These are phyloP conservation scores for Arthonia radiata DNA, from an alignment of 495 filamentous ascomycete species.

Conservation along the genomic window DNA sequence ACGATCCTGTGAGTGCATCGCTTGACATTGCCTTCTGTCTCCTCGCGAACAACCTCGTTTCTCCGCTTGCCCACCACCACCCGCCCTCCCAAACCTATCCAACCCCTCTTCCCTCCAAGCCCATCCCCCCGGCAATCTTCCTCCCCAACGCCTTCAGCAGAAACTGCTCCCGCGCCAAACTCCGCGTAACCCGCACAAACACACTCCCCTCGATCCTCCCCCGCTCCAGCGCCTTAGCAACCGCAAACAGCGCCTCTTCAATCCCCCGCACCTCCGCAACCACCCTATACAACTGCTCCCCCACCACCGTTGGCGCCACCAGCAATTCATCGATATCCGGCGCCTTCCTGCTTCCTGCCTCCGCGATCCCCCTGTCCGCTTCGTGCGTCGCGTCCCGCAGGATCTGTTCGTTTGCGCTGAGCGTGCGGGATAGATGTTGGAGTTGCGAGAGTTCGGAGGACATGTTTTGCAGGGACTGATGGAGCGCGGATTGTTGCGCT, in stretches of 20 bases:
- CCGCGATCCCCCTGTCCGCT: slow-evolving; percentile 55
- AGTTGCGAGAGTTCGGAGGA: slow-evolving; percentile 48
- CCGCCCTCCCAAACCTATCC: too few species aligned
- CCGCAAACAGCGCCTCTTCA: slow-evolving; percentile 61
- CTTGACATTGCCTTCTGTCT: too few species aligned
- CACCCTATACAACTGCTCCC: slow-evolving; percentile 69
- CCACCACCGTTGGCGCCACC: slow-evolving; percentile 82
- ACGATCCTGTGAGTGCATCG: too few species aligned
- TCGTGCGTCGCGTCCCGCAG: slow-evolving; percentile 50
- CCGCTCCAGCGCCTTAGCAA: slow-evolving; percentile 58
- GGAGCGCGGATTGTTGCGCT: slow-evolving; percentile 59
- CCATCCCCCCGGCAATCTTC: slow-evolving; percentile 79
- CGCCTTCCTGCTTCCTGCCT: slow-evolving; percentile 22
- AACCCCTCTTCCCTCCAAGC: too few species aligned
- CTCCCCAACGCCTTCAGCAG: slow-evolving; percentile 67
- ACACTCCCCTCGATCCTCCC: slow-evolving; percentile 57
- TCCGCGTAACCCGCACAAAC: slow-evolving; percentile 63
- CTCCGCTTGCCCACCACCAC: too few species aligned
- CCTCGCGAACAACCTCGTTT: too few species aligned
- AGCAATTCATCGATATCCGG: slow-evolving; percentile 68
- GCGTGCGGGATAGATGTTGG: slow-evolving; percentile 35
- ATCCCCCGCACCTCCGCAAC: slow-evolving; percentile 68
- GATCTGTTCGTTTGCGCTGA: slow-evolving; percentile 52
- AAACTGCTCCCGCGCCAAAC: slow-evolving; percentile 69
- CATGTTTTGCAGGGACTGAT: slow-evolving; percentile 35